Evolutionary conservation across 768 basidiomycete species (phyloP).

Genomic region (Phaffia tasmanica): DNA sequence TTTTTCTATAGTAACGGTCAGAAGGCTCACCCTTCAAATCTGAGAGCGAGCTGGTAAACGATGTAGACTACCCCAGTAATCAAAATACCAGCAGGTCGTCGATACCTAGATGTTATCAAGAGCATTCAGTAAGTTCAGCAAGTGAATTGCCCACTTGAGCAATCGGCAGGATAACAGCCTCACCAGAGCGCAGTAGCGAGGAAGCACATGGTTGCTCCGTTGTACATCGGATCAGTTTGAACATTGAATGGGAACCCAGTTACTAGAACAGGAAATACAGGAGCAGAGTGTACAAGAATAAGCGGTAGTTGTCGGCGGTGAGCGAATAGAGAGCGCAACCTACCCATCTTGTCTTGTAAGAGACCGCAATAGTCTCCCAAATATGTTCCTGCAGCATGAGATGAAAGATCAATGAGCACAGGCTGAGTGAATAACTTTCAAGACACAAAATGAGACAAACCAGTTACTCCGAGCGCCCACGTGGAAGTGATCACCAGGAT

Average conservation of each 20-base stretch:
- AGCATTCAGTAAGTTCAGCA: background rate
- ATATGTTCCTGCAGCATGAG: constrained; percentile 51
- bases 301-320: constrained; percentile 38
- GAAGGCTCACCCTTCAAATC: constrained; percentile 66
- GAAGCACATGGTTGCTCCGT: constrained; percentile 86
- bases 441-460: constrained; percentile 24
- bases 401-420: background rate
- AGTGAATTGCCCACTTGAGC: background rate
- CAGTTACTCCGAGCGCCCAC: constrained; percentile 82
- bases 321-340: constrained; percentile 47
- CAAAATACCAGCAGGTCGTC: constrained; percentile 69
- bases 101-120: constrained; percentile 49
- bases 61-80: constrained; percentile 72
- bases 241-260: constrained; percentile 95
- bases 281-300: background rate
- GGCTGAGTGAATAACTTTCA: background rate
- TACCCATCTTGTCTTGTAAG: constrained; percentile 44
- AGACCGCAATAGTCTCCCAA: constrained; percentile 57
- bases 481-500: constrained; percentile 78
- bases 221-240: constrained; percentile 89
- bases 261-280: constrained; percentile 41
- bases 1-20: background rate
- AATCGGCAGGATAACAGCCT: constrained; percentile 30
- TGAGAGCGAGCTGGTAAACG: constrained; percentile 70
- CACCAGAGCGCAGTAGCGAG: constrained; percentile 75